These are phyloP conservation scores for Cladosporium sp. DNA, from an alignment of 2,329 filamentous ascomycete species.

Conservation along the genomic window DNA sequence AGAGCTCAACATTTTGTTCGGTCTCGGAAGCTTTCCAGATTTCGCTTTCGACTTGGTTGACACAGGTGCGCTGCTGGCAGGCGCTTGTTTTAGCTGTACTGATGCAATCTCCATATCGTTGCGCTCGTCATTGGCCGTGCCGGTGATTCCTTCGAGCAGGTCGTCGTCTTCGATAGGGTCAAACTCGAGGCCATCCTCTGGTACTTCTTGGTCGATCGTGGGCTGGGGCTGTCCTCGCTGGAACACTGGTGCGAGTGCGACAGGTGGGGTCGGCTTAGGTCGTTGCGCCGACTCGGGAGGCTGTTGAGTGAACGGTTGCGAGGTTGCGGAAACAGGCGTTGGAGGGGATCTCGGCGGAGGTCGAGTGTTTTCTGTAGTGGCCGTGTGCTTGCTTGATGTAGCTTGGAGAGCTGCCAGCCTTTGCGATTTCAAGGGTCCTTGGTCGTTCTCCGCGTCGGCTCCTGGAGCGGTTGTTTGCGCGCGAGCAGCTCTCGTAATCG, in stretches of 20 bases:
- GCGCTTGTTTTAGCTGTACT: background rate
- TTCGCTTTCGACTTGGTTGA: background rate
- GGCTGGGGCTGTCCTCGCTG: background rate
- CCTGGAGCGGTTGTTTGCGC: background rate
- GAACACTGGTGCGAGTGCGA: background rate
- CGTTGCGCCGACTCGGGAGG: conserved; percentile 19
- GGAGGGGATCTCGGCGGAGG: conserved; percentile 5
- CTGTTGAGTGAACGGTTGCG: background rate
- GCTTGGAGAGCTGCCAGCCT: background rate
- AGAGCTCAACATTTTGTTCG: background rate
- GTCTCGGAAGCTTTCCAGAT: background rate
- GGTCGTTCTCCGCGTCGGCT: background rate
- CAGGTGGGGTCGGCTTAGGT: conserved; percentile 6
- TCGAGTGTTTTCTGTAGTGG: background rate
- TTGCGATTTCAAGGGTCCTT: background rate
- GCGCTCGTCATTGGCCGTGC: background rate
- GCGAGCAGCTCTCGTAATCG: background rate
- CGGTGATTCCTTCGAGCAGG: conserved; percentile 3
- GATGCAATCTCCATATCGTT: background rate
- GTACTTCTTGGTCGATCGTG: background rate
- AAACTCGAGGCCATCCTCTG: background rate
- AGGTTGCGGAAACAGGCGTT: conserved; percentile 5
- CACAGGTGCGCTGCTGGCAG: background rate
- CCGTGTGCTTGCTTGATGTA: background rate
- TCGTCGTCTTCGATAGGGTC: conserved; percentile 20